Conservation (phyloP, 2,329 filamentous ascomycete genomes). For the Exophiala viscosa region DNA sequence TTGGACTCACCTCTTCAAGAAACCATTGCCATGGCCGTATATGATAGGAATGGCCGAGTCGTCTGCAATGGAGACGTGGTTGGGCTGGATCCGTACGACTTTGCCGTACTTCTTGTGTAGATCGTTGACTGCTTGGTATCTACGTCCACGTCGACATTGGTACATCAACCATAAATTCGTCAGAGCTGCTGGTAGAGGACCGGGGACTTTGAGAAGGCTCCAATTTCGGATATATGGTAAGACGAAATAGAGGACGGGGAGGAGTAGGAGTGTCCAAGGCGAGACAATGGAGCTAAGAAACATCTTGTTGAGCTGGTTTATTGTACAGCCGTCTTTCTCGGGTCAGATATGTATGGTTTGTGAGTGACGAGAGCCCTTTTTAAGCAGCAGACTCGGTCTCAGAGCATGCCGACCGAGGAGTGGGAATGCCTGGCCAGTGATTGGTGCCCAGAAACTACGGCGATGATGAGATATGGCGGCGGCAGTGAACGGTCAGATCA, state of each 20-base stretch:
- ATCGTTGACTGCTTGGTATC: constrained; percentile 64
- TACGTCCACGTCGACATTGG: constrained; percentile 61
- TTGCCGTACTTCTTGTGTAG: constrained; percentile 72
- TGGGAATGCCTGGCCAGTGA: not conserved
- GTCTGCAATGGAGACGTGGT: constrained; percentile 75
- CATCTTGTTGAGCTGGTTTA: constrained; percentile 13
- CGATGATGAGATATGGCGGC: constrained; percentile 5
- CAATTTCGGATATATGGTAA: constrained; percentile 56
- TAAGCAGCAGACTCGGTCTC: no score
- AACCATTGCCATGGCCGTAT: constrained; percentile 77
- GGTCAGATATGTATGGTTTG: no score
- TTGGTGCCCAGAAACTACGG: constrained; percentile 13
- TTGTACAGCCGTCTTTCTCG: no score
- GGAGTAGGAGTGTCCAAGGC: constrained; percentile 44
- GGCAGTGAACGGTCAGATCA: constrained; percentile 8
- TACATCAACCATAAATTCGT: constrained; percentile 76
- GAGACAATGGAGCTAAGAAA: constrained; percentile 27
- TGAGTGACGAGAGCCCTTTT: no score
- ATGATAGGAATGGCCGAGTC: constrained; percentile 70
- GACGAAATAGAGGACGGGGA: constrained; percentile 54
- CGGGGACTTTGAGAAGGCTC: constrained; percentile 51
- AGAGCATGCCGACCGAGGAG: not conserved
- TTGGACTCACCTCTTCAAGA: constrained; percentile 62
- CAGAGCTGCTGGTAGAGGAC: constrained; percentile 58
- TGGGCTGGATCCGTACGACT: constrained; percentile 78